These are phyloP conservation scores for Verticillium nubilum DNA, from an alignment of 2,329 filamentous ascomycete species.

Conservation along the genomic window DNA sequence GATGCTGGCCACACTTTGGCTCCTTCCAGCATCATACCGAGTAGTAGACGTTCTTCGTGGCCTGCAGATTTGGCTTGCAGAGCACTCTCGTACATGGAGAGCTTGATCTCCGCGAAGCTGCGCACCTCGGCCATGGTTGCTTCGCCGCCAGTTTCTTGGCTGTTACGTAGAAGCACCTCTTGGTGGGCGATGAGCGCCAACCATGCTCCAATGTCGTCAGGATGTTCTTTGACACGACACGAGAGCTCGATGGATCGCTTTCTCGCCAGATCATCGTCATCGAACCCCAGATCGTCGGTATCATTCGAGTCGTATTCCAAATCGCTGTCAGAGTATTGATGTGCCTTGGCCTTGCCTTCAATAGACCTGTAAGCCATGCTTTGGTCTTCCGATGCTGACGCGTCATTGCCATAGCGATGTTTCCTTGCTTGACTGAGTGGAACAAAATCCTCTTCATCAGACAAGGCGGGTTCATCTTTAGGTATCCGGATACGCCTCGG, in stretches of 20 bases:
- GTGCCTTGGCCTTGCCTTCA: conserved; percentile 52
- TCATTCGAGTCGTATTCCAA: conserved; percentile 40
- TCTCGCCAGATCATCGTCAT: conserved; percentile 39
- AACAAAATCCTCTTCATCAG: conserved; percentile 40
- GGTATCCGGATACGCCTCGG: conserved; percentile 32
- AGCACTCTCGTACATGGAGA: conserved; percentile 76
- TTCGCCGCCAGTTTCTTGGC: conserved; percentile 35
- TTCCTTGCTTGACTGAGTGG: conserved; percentile 23
- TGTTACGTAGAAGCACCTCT: conserved; percentile 54
- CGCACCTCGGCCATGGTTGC: conserved; percentile 55
- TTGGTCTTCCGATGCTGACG: conserved; percentile 38
- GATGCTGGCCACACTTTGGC: conserved; percentile 58
- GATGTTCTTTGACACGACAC: conserved; percentile 57
- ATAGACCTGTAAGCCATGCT: conserved; percentile 60
- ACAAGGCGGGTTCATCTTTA: conserved; percentile 14
- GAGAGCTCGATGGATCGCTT: conserved; percentile 57
- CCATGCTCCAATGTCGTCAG: conserved; percentile 68
- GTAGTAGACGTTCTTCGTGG: conserved; percentile 55
- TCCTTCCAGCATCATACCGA: conserved; percentile 70
- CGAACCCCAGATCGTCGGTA: conserved; percentile 24
- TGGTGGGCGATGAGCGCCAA: conserved; percentile 75
- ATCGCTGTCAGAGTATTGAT: conserved; percentile 41
- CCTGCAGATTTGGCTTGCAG: conserved; percentile 46
- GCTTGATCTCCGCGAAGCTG: conserved; percentile 71
- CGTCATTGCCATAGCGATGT: conserved; percentile 29